A percentile compares a stretch with the other conserved stretches of the same genome.
Conservation (phyloP, 2,329 filamentous ascomycete species). For the Ceratocystiopsis minuta region DNA sequence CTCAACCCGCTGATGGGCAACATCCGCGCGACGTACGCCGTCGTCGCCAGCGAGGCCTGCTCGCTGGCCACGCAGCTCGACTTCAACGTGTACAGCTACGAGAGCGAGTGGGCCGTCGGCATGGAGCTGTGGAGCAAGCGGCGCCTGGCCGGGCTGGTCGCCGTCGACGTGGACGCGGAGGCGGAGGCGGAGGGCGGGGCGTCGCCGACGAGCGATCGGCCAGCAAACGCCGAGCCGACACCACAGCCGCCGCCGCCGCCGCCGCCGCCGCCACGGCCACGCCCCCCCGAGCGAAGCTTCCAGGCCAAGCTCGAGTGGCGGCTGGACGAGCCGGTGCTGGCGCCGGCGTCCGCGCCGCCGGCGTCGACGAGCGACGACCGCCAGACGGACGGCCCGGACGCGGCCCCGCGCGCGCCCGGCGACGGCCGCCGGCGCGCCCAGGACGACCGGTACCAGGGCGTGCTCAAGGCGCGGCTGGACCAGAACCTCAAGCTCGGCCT, state of each 20-base stretch:
- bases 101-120: conserved; percentile 81
- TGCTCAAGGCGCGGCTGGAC: conserved; percentile 77
- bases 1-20: conserved; percentile 90
- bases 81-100: conserved; percentile 97
- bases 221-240: not conserved
- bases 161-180: conserved; percentile 12
- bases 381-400: conserved; percentile 6
- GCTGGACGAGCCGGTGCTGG: conserved; percentile 16
- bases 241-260: not conserved
- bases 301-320: conserved; percentile 32
- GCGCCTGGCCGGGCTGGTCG: conserved; percentile 21
- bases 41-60: conserved; percentile 67
- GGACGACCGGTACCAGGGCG: conserved; percentile 58
- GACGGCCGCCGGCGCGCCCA: conserved; percentile 11
- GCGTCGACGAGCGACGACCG: not conserved
- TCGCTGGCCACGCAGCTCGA: conserved; percentile 82
- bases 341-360: not conserved
- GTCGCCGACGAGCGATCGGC: no score
- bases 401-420: not conserved
- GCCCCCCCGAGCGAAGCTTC: conserved; percentile 20
- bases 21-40: conserved; percentile 77
- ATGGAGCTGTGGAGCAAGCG: conserved; percentile 78
- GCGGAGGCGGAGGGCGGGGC: not conserved
- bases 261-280: not conserved
- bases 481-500: conserved; percentile 74